Evolutionary conservation across 2,329 filamentous ascomycete genomes (phyloP), one percentile per base, ranked within the genome.

Genomic region (Fusarium proliferatum): DNA sequence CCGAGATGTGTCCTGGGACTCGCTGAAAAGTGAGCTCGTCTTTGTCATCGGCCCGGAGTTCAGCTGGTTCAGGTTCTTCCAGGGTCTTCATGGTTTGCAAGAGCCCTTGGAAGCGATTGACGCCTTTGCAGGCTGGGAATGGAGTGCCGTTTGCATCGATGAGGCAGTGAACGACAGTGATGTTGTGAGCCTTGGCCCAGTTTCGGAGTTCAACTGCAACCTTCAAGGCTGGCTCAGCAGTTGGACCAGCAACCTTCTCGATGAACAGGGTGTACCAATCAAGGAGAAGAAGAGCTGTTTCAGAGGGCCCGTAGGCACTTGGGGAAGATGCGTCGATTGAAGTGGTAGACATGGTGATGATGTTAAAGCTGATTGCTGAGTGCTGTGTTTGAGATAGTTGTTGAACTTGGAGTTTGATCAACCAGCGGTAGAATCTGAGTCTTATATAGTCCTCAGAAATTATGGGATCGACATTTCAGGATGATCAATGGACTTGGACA

Each of bases 231-330:
- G 33, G 16, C 9, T 34, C 38, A 13, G 46, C 33, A 3, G 15
- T 8, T 3, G 45, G 57, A 2, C 61, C 61, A 2, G 61, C 61
- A 19, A 52, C 5, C 17, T 21, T 49, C 10, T 64, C 61, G 2
- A 64, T 16, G 17, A 64, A 64, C 1, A 64, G 39, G 19, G 39
- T 39, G 30, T 64, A 64, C 61, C 61, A 64, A 9, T 64, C 61
- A 11, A 64, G 30, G 1, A 64, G 57, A 3, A 64, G 33, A 33
- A 64, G 57, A 8, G 61, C 61, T 4, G 61, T 64, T 6, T 64
- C 61, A 10, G 45, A 52, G 15, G 46, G 21, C 12, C 15, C 23
- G 8, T 64, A 64, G 26, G 61, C 45, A 11, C 15, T n/a, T 0
- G 39, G n/a, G 2, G 45, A 38, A 45, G 61, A 64, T 9, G 38